A percentile compares a stretch with the other conserved stretches of the same genome.
Conservation (phyloP, 768 basidiomycete genomes). For the Leccinum uliginosum region DNA sequence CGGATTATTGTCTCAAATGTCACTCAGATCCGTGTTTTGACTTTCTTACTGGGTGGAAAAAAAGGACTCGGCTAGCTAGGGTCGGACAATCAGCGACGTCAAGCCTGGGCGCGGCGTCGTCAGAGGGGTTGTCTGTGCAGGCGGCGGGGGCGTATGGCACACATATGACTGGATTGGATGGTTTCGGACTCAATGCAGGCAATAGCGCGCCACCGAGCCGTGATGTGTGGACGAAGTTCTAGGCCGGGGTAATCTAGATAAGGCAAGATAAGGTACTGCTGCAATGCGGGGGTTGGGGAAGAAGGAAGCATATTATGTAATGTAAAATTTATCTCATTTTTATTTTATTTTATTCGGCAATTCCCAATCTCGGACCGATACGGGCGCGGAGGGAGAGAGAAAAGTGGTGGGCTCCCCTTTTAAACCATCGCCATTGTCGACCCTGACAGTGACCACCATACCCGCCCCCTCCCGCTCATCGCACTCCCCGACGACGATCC, state of each 20-base stretch:
- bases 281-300: slow-evolving; percentile 19
- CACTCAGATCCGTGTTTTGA: not conserved
- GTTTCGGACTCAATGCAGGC: slow-evolving; percentile 3
- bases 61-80: slow-evolving; percentile 1
- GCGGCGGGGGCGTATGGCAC: not conserved
- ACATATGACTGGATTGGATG: slow-evolving; percentile 3
- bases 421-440: slow-evolving; percentile 12
- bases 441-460: not conserved
- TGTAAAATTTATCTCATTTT: not conserved
- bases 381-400: slow-evolving; percentile 19
- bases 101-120: not conserved
- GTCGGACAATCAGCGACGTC: slow-evolving; percentile 5
- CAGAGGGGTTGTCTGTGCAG: not conserved
- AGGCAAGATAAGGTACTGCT: slow-evolving; percentile 18
- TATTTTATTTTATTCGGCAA: slow-evolving; percentile 6
- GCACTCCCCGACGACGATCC: not conserved
- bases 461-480: not conserved
- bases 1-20: not conserved
- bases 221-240: slow-evolving; percentile 6
- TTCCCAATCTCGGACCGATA: slow-evolving; percentile 24
- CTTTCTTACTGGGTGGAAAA: not conserved
- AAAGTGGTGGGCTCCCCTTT: not conserved
- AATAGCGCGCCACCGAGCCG: not conserved
- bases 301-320: slow-evolving; percentile 12
- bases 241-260: slow-evolving; percentile 28